Percentiles rank a stretch among this genome's conserved stretches.
These are phyloP conservation scores for Arthromyces matolae DNA, from an alignment of 768 basidiomycete genomes.

Conservation along the genomic window DNA sequence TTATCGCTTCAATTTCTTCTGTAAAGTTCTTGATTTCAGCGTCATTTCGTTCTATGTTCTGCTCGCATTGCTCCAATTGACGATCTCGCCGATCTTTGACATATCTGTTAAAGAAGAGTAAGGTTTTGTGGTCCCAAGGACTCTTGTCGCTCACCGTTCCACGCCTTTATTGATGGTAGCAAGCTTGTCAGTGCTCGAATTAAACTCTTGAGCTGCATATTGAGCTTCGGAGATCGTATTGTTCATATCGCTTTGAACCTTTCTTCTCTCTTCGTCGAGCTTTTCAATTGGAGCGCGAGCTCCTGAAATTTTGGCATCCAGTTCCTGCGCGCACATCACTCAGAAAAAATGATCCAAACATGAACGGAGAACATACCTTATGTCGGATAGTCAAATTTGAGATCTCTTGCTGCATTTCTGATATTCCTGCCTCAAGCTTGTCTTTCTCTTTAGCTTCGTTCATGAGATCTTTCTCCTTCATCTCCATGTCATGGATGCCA, in stretches of 20 bases:
- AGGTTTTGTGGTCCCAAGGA: not conserved
- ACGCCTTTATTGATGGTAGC: slow-evolving; percentile 56
- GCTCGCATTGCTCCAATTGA: slow-evolving; percentile 55
- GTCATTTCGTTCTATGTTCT: slow-evolving; percentile 45
- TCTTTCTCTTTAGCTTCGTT: slow-evolving; percentile 60
- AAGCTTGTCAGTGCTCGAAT: slow-evolving; percentile 59
- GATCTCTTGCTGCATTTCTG: slow-evolving; percentile 57
- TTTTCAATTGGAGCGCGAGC: slow-evolving; percentile 62
- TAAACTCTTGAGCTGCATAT: slow-evolving; percentile 56
- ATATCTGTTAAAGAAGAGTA: slow-evolving; percentile 47
- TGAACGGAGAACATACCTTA: slow-evolving; percentile 40
- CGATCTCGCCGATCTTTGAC: slow-evolving; percentile 63
- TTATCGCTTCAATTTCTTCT: slow-evolving; percentile 33
- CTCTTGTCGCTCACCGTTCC: slow-evolving; percentile 47
- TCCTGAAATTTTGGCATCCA: slow-evolving; percentile 57
- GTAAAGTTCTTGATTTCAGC: slow-evolving; percentile 34
- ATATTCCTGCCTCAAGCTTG: slow-evolving; percentile 50
- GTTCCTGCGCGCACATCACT: slow-evolving; percentile 40
- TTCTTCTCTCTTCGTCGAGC: slow-evolving; percentile 54
- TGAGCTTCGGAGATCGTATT: slow-evolving; percentile 51
- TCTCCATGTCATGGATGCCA: slow-evolving; percentile 58
- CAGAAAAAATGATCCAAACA: not conserved
- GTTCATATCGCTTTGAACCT: slow-evolving; percentile 46
- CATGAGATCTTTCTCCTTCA: slow-evolving; percentile 53
- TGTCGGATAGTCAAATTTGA: slow-evolving; percentile 36